Conservation (phyloP, 345 rosid genomes). For the Crucihimalaya himalaica region DNA sequence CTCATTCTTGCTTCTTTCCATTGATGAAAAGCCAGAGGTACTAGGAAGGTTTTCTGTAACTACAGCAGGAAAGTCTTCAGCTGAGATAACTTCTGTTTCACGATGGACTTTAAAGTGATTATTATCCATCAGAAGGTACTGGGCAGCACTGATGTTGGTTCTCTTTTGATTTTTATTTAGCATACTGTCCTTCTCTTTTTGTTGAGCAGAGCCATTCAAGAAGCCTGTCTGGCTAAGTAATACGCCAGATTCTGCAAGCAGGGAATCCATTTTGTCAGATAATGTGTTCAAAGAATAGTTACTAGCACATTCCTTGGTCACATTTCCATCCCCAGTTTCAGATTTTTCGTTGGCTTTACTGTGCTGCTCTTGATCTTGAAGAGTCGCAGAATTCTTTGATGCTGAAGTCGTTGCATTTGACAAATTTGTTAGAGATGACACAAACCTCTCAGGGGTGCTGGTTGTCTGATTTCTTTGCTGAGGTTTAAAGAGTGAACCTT, state of each 20-base stretch:
- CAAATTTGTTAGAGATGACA: slow-evolving; percentile 43
- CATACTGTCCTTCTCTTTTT: slow-evolving; percentile 39
- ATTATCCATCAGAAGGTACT: slow-evolving; percentile 1
- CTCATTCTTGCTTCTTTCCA: slow-evolving; percentile 36
- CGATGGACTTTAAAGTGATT: slow-evolving; percentile 26
- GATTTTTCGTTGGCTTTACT: slow-evolving; percentile 17
- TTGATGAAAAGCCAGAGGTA: slow-evolving; percentile 40
- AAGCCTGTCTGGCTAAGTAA: slow-evolving; percentile 32
- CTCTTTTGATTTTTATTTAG: slow-evolving; percentile 37
- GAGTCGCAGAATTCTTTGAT: slow-evolving; percentile 32
- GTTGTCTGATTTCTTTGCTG: slow-evolving; percentile 33
- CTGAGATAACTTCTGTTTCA: slow-evolving; percentile 36
- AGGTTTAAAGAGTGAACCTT: slow-evolving; percentile 41
- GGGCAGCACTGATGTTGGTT: slow-evolving; percentile 35
- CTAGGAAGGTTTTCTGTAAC: slow-evolving; percentile 37
- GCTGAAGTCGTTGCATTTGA: slow-evolving; percentile 42
- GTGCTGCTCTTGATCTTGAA: slow-evolving; percentile 41
- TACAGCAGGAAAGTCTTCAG: slow-evolving; percentile 30
- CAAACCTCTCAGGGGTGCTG: slow-evolving; percentile 33
- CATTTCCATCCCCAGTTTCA: slow-evolving; percentile 39
- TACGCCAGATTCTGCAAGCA: slow-evolving; percentile 41
- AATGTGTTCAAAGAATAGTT: slow-evolving; percentile 29
- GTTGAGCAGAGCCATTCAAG: slow-evolving; percentile 38
- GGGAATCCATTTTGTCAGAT: slow-evolving; percentile 34
- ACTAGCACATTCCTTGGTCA: slow-evolving; percentile 27